Evolutionary conservation across 768 basidiomycete species (phyloP).

Genomic region (Trametes cingulata): DNA sequence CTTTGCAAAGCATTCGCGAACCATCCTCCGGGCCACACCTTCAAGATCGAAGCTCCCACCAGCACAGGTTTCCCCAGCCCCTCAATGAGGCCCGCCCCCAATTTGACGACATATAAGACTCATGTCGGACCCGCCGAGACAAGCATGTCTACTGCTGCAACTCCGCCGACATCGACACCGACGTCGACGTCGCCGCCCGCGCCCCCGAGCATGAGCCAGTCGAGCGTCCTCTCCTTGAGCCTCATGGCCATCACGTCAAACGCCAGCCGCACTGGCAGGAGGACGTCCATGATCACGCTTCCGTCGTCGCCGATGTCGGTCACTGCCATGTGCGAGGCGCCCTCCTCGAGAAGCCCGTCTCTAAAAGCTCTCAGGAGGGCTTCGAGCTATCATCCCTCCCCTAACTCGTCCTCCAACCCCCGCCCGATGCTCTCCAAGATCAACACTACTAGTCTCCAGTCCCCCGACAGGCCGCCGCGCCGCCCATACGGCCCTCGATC

Average conservation of each 20-base stretch:
- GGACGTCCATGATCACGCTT: constrained; percentile 18
- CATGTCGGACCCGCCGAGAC: neutral
- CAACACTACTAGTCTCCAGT: constrained; percentile 14
- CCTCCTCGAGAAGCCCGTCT: constrained; percentile 1
- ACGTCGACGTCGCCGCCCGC: neutral
- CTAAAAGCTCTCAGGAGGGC: constrained; percentile 15
- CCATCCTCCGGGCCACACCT: neutral
- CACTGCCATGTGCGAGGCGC: constrained; percentile 2
- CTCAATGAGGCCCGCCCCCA: neutral
- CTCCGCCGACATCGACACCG: neutral
- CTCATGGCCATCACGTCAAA: constrained; percentile 18
- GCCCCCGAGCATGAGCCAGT: neutral
- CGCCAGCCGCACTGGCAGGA: constrained; percentile 2
- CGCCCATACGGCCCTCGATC: constrained; percentile 19
- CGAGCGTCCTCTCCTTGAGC: neutral
- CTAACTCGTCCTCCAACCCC: neutral
- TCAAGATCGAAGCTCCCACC: constrained; percentile 2
- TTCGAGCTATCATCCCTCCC: neutral
- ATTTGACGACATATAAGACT: constrained; percentile 1
- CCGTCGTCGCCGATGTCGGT: constrained; percentile 3
- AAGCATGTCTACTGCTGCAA: neutral
- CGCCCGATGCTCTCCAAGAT: constrained; percentile 18
- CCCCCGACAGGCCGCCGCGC: constrained; percentile 15
- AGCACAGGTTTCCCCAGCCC: constrained; percentile 1
- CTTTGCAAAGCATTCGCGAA: too few relatives aligned